phyloP scores from a whole-genome alignment of 1,284 basidiomycete species.

The Coriolopsis trogii region DNA sequence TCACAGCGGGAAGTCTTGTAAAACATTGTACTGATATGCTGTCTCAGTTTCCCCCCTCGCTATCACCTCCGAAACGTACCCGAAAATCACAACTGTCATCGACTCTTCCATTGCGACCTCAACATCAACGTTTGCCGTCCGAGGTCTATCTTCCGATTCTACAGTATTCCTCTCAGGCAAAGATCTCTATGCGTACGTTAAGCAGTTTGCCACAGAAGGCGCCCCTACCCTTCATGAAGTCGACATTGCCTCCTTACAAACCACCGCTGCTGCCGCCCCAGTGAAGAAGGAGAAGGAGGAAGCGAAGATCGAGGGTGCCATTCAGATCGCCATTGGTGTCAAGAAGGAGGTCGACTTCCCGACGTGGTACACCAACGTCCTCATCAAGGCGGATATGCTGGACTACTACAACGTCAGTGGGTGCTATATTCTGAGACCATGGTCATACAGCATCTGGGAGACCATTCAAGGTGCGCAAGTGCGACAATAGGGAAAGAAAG shows the following conservation, averaged over 20 bases:
- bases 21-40: neutral
- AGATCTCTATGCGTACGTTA: constrained; percentile 77
- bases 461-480: constrained; percentile 77
- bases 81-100: constrained; percentile 78
- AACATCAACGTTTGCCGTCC: constrained; percentile 71
- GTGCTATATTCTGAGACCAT: constrained; percentile 98
- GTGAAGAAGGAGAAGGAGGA: constrained; percentile 68
- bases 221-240: constrained; percentile 64
- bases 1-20: too few species aligned
- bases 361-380: constrained; percentile 94
- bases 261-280: constrained; percentile 44
- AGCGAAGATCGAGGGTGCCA: constrained; percentile 83
- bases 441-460: constrained; percentile 98
- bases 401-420: constrained; percentile 99
- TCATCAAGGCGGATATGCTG: constrained; percentile 98
- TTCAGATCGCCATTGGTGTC: constrained; percentile 91
- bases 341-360: constrained; percentile 96
- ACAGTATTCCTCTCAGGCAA: constrained; percentile 79
- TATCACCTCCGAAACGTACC: constrained; percentile 69
- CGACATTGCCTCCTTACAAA: constrained; percentile 72
- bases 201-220: constrained; percentile 66
- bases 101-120: constrained; percentile 76
- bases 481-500: too few species aligned
- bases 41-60: constrained; percentile 79
- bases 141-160: constrained; percentile 68